Evolutionary conservation across 352 stramenopile genomes (phyloP), one percentile per base, ranked within the genome.

Genomic region (Phytopythium chamaehyphon): DNA sequence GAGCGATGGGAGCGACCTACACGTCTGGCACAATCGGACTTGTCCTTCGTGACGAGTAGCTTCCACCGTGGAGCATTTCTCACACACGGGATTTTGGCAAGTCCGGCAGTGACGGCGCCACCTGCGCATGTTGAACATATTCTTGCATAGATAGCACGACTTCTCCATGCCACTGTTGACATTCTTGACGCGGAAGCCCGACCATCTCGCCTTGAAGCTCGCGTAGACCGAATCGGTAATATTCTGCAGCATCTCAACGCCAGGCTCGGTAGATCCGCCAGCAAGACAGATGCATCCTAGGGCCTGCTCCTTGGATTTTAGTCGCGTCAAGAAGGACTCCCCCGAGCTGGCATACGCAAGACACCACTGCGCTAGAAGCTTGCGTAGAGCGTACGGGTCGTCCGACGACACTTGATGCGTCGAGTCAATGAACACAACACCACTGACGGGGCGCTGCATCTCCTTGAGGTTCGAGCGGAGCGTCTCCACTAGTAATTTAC

Each of bases 101-200:
- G 77, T 88, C 12, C 77, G 70, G 48, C 77, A 88, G 58, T 88
- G 75, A 26, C 74, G 69, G 35, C 77, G 72, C 77, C 77, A 88
- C 47, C 77, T 74, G 54, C 74, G 74, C 74, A 88, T 85, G 66
- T 81, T 86, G 47, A 88, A 88, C 10, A 51, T 50, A 14, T 79
- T 71, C 50, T 83, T 79, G 60, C 77, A 88, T 33, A 79, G 51
- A 53, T 86, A 88, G 59, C 77, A 88, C 15, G 53, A 47, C 47
- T 83, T 83, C 54, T 86, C 75, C 62, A 88, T 76, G n/a, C 77
- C 77, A 19, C 61, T 76, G 55, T 83, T 84, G 36, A 85, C 70
- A 44, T 80, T 83, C 60, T 83, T 84, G n/a, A 84, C 73, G 16
- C 77, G 77, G 59, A 88, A 88, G 40, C 77, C 77, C 42, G 77